A percentile compares a stretch with the other conserved stretches of the same genome.
Conservation (phyloP, 306 rosid genomes). For the Inga laurina region DNA sequence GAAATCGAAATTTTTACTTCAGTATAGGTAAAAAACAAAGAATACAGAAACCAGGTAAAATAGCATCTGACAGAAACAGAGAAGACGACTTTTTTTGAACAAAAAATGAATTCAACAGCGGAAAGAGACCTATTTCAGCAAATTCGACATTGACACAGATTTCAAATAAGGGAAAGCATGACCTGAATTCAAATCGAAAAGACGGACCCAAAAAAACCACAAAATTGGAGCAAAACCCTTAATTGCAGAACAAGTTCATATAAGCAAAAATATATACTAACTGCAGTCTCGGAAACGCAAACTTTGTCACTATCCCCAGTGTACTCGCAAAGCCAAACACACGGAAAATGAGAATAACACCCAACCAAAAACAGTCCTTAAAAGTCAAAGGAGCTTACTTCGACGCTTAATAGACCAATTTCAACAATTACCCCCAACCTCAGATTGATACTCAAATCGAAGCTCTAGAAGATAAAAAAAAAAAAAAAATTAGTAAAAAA, state of each 20-base stretch:
- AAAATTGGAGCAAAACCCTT: slow-evolving; percentile 19
- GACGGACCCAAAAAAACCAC: slow-evolving; percentile 10
- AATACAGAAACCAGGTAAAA: slow-evolving; percentile 9
- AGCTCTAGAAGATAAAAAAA: slow-evolving; percentile 15
- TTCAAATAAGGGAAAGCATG: background rate
- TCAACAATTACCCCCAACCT: slow-evolving; percentile 13
- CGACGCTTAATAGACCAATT: slow-evolving; percentile 27
- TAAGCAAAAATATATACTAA: slow-evolving; percentile 12
- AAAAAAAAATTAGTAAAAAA: background rate
- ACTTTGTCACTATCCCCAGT: background rate
- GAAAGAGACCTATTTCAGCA: slow-evolving; percentile 16
- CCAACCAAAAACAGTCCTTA: slow-evolving; percentile 1
- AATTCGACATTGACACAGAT: background rate
- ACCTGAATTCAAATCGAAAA: background rate
- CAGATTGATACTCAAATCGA: slow-evolving; percentile 16
- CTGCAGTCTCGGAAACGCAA: background rate
- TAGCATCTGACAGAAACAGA: background rate
- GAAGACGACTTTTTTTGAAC: slow-evolving; percentile 7
- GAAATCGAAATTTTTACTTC: slow-evolving; percentile 15
- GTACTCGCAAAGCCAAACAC: slow-evolving; percentile 18
- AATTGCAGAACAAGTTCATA: slow-evolving; percentile 16
- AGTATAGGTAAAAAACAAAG: slow-evolving; percentile 1
- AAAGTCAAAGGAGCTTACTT: slow-evolving; percentile 38
- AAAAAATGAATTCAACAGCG: background rate
- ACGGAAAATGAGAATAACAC: slow-evolving; percentile 22